Evolutionary conservation across 164 flowering plant genomes (phyloP), one percentile per base, ranked within the genome.

Genomic region (Akebia trifoliata): DNA sequence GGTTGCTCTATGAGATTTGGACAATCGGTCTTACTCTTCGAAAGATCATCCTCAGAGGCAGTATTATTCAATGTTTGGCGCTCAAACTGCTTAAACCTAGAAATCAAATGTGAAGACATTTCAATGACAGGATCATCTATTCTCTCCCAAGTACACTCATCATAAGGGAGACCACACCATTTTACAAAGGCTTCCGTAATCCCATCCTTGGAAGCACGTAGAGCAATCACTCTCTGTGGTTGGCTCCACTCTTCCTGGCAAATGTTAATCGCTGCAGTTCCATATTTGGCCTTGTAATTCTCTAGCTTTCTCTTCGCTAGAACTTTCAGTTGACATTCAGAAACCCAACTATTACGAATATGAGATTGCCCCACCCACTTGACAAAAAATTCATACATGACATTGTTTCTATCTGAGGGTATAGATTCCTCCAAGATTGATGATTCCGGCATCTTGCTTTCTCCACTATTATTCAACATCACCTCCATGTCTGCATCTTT

Each of bases 141-240:
- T 55, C 76, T 82, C 68, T 94, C 99, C 99, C 99, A 94, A 39
- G 97, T 90, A 76, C 99, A 90, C 63, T 91, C 99, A 72, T 90
- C 97, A 68, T 94, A 94, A 44, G 93, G 81, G 17, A 94, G 93
- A 22, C 91, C 86, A 43, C 71, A 75, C 99, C 99, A 94, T 66
- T 90, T 94, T 30, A 90, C 76, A 63, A 78, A 78, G 54, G 77
- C 99, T 75, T 88, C 92, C 52, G 52, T 58, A 8, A 37, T 46
- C 52, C 86, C 94, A 69, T 72, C 76, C 49, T 71, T 61, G 21
- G 75, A 69, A 50, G 56, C 15, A 64, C 86, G 86, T 6, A 79
- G 69, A 61, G 87, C 81, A 68, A 94, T 76, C 44, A 94, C 66
- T 50, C 86, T 80, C 74, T 94, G 99, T 11, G 99, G 99, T 65